Evolutionary conservation across 2,329 filamentous ascomycete species (phyloP).

Genomic region (Calonectria pteridis): DNA sequence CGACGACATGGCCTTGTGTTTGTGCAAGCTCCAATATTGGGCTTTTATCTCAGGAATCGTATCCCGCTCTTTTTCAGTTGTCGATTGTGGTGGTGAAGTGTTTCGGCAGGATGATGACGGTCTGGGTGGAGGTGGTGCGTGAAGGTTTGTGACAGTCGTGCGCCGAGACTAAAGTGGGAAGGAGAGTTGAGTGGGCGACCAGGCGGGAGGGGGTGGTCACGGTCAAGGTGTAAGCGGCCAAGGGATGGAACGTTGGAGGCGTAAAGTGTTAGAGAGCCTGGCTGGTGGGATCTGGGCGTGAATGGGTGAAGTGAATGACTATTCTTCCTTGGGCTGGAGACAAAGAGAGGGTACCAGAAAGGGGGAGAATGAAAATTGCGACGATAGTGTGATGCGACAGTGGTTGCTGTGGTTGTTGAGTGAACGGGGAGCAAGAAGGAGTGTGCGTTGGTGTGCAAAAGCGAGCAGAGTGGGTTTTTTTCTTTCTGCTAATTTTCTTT

Average conservation of each 20-base stretch:
- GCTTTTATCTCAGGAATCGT: not conserved
- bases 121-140: conserved; percentile 19
- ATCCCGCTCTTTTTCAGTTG: not conserved
- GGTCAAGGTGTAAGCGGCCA: conserved; percentile 26
- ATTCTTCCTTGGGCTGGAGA: not conserved
- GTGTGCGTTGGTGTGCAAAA: conserved; percentile 18
- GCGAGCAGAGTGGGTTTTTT: conserved; percentile 25
- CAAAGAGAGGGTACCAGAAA: conserved; percentile 4
- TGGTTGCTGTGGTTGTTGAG: conserved; percentile 27
- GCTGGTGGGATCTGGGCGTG: not conserved
- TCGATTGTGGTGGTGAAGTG: conserved; percentile 13
- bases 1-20: conserved; percentile 65
- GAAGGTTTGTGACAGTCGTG: conserved; percentile 26
- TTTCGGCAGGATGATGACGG: conserved; percentile 1
- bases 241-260: conserved; percentile 20
- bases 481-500: conserved; percentile 9
- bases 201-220: not conserved
- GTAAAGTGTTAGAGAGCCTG: conserved; percentile 33
- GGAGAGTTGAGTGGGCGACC: conserved; percentile 30
- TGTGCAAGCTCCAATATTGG: conserved; percentile 33
- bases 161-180: conserved; percentile 26
- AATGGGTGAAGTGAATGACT: conserved; percentile 4
- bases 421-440: conserved; percentile 7
- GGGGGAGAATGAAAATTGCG: conserved; percentile 1
- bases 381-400: not conserved